Conservation (phyloP, 2,329 filamentous ascomycete genomes). For the Orbilia blumenaviensis region DNA sequence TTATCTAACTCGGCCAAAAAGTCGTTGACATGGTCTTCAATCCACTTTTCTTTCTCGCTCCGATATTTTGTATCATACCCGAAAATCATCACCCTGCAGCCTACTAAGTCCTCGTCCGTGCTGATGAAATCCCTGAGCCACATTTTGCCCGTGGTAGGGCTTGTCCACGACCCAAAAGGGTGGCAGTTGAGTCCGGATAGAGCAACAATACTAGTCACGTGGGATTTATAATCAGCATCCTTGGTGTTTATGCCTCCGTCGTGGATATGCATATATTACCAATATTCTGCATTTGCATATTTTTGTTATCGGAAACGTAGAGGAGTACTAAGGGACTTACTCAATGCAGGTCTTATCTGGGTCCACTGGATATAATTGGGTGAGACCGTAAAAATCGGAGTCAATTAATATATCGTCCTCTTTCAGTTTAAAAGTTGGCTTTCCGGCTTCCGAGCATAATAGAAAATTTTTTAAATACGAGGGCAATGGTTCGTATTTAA, state of each 20-base stretch:
- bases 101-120: background rate
- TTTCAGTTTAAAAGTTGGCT: background rate
- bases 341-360: background rate
- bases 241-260: background rate
- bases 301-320: no score
- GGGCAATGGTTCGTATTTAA: background rate
- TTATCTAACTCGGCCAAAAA: no score
- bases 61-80: background rate
- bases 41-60: background rate
- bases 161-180: slow-evolving; percentile 52
- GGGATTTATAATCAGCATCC: background rate
- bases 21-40: background rate
- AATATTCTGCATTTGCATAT: no score
- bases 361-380: background rate
- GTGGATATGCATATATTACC: no score
- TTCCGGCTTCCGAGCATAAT: no score
- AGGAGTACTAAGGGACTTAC: background rate
- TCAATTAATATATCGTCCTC: background rate
- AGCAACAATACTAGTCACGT: slow-evolving; percentile 43
- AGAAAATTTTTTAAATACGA: no score
- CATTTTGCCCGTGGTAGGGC: slow-evolving; percentile 13
- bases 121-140: slow-evolving; percentile 35
- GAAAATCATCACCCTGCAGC: background rate
- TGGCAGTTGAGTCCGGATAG: slow-evolving; percentile 54
- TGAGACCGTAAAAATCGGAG: background rate